phyloP scores from a whole-genome alignment of 1,284 basidiomycete genomes.

The Trichosporon coremiiforme region DNA sequence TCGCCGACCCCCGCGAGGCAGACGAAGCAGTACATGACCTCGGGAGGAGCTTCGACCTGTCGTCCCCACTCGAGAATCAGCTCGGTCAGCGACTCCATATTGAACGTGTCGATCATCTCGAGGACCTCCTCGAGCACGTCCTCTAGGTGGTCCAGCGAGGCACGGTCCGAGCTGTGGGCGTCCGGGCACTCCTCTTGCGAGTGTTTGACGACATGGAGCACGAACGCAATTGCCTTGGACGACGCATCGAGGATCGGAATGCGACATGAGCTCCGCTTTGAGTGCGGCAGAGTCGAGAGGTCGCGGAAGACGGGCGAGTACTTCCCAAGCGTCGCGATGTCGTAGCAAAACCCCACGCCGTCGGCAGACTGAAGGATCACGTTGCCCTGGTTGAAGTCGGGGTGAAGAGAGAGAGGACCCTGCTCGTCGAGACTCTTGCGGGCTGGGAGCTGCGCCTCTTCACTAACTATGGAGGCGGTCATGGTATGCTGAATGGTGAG shows the following conservation, averaged over 20 bases:
- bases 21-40: conserved; percentile 4
- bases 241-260: conserved; percentile 10
- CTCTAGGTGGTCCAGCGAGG: not conserved
- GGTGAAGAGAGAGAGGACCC: not conserved
- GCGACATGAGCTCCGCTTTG: not conserved
- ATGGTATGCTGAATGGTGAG: not conserved
- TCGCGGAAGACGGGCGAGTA: conserved; percentile 9
- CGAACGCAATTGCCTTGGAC: not conserved
- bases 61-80: conserved; percentile 1
- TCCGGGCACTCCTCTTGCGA: conserved; percentile 16
- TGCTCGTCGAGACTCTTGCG: not conserved
- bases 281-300: conserved; percentile 9
- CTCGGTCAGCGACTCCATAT: conserved; percentile 10
- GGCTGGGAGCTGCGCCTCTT: not conserved
- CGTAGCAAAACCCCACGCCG: conserved; percentile 12
- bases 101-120: conserved; percentile 14
- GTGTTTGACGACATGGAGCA: conserved; percentile 9
- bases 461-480: not conserved
- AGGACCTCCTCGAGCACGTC: conserved; percentile 8
- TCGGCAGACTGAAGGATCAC: conserved; percentile 4
- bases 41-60: not conserved
- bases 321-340: conserved; percentile 4
- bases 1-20: conserved; percentile 9
- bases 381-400: conserved; percentile 10
- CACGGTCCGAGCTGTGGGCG: not conserved